Base-by-base conservation (phyloP, 306 rosid species). In the Corylus americana region DNA sequence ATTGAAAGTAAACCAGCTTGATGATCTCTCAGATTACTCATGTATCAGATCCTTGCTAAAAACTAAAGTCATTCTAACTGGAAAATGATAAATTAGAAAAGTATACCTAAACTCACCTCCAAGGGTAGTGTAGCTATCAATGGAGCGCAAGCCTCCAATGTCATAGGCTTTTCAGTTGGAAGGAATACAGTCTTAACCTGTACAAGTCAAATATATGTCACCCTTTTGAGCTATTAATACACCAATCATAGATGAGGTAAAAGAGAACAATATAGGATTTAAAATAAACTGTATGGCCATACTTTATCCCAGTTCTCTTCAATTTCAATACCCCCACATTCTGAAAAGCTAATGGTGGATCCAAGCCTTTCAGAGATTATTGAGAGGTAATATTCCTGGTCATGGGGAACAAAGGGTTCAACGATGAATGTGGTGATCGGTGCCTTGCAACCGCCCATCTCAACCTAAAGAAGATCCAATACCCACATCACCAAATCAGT, bases 261-360 rank as follows among this genome's bases (percentile, higher is more conserved):
- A 58, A 49, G 35, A 61, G 35, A 70, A 16, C 7, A 51, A 35
- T 44, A 73, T 13, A 25, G 16, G 44, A 27, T 44, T 67, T 18
- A 54, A 50, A 29, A 74, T 49, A 25, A 35, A 57, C n/a, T 16
- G 39, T 9, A 55, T 2, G 59, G 5, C 55, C 70, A 18, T 78
- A 93, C 97, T 89, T 91, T 93, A 83, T 93, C 94, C 97, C 97
- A 93, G 64, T 93, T 91, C 71, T 91, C 96, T 84, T 93, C 97
- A 71, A 93, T 87, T 53, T 93, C 97, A 39, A 91, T 88, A 74
- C 96, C 97, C 11, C 97, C 97, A 27, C 91, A 89, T 78, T 89
- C 97, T 0, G 97, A 93, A 81, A 93, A 93, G 89, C 92, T 93
- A 78, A 93, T 76, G 62, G 87, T 82, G 79, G 73, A 86, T 59